phyloP scores from a whole-genome alignment of 495 filamentous ascomycete genomes.

The Hypoxylon subgilvum region DNA sequence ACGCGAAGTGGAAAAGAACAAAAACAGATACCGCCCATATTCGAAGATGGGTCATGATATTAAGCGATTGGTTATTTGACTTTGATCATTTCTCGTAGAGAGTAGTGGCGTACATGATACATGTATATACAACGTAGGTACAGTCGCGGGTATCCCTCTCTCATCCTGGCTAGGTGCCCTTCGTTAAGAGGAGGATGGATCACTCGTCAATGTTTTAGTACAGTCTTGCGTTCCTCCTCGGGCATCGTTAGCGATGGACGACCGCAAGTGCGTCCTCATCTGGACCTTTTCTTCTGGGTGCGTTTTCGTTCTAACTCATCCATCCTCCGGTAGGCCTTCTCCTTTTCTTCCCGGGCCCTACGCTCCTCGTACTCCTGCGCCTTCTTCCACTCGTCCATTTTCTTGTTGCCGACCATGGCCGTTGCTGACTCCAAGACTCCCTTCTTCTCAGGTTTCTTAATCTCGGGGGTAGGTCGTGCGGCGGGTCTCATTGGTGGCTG shows the following conservation, averaged over 20 bases:
- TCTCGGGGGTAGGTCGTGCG: too few species aligned
- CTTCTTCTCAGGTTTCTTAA: too few species aligned
- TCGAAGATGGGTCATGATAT: neutral
- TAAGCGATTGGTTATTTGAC: conserved; percentile 11
- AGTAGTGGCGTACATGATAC: conserved; percentile 15
- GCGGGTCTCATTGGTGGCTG: conserved; percentile 37
- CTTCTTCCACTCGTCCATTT: conserved; percentile 47
- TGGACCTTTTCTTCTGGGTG: conserved; percentile 4
- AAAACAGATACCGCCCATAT: too few species aligned
- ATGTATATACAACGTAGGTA: conserved; percentile 26
- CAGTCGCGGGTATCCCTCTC: conserved; percentile 3
- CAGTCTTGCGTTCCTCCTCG: conserved; percentile 6
- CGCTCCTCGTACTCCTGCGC: conserved; percentile 55
- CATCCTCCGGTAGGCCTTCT: conserved; percentile 43
- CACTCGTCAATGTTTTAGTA: conserved; percentile 26
- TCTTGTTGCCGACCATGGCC: conserved; percentile 40
- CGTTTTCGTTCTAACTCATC: conserved; percentile 36
- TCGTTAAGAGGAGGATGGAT: conserved; percentile 48
- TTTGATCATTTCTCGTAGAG: neutral
- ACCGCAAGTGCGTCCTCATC: neutral
- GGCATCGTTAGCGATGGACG: conserved; percentile 14
- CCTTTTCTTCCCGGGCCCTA: conserved; percentile 51
- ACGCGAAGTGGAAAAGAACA: too few species aligned
- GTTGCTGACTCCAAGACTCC: conserved; percentile 18
- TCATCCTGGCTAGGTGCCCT: conserved; percentile 3